These are phyloP conservation scores for Secale cereale DNA, from an alignment of 176 grass and related monocot genomes.

Conservation along the genomic window DNA sequence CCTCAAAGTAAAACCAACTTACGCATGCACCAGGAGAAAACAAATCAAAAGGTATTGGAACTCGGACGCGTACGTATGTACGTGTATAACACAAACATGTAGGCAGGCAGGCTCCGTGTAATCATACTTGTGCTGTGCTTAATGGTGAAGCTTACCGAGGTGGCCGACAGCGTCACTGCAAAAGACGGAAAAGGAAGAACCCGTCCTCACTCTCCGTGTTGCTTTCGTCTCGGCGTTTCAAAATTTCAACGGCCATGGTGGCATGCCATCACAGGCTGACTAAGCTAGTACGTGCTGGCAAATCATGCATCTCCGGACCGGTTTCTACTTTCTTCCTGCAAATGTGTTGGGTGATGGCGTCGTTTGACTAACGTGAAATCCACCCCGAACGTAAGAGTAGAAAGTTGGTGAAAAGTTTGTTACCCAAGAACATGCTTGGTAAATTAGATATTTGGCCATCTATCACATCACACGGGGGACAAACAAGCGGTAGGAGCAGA, in stretches of 20 bases:
- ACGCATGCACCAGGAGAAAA: not conserved
- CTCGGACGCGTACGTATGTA: not conserved
- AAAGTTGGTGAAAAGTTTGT: not conserved
- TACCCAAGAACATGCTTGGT: not conserved
- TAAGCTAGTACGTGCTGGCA: not conserved
- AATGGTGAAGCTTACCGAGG: slow-evolving; percentile 11
- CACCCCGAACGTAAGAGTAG: not conserved
- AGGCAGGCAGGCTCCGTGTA: not conserved
- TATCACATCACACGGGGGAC: not conserved
- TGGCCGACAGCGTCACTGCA: slow-evolving; percentile 41
- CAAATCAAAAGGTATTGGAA: slow-evolving; percentile 19
- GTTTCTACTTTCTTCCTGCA: slow-evolving; percentile 11
- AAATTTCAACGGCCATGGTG: slow-evolving; percentile 6
- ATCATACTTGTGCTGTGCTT: not conserved
- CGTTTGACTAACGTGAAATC: not conserved
- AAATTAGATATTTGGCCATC: not conserved
- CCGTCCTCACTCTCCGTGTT: slow-evolving; percentile 35
- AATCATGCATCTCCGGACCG: too few species aligned
- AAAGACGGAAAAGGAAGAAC: slow-evolving; percentile 44
- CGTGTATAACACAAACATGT: not conserved
- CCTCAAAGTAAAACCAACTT: slow-evolving; percentile 49
- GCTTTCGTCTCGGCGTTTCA: slow-evolving; percentile 23
- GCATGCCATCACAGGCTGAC: not conserved
- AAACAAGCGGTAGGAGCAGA: not conserved
- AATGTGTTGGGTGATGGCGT: slow-evolving; percentile 11